Conservation (phyloP, 306 rosid species). For the Pyrus pyrifolia region DNA sequence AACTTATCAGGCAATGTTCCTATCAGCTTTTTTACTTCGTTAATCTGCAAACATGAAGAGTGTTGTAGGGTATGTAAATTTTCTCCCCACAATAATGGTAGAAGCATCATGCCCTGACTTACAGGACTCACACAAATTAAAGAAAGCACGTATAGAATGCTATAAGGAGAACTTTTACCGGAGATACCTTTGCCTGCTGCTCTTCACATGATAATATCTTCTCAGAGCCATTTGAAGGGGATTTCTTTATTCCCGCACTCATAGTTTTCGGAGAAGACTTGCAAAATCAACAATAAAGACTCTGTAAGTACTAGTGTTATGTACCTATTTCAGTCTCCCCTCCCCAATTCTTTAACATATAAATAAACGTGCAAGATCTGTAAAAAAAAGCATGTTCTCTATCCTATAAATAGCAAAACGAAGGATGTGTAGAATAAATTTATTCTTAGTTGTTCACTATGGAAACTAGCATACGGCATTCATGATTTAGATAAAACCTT, state of each 20-base stretch:
- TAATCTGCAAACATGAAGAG: slow-evolving; percentile 41
- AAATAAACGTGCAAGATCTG: slow-evolving; percentile 10
- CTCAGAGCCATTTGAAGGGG: slow-evolving; percentile 45
- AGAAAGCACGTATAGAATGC: neutral
- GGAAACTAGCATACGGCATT: neutral
- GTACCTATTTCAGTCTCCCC: neutral
- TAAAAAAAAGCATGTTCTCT: slow-evolving; percentile 7
- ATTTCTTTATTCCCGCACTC: slow-evolving; percentile 45
- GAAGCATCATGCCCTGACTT: slow-evolving; percentile 2
- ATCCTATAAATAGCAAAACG: neutral
- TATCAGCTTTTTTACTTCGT: slow-evolving; percentile 64
- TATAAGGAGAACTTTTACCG: neutral
- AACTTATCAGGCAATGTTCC: slow-evolving; percentile 59
- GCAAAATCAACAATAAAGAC: slow-evolving; percentile 24
- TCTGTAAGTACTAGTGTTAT: slow-evolving; percentile 11
- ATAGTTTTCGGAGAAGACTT: slow-evolving; percentile 31
- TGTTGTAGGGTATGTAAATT: neutral
- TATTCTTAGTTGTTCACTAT: neutral
- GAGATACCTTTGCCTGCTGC: slow-evolving; percentile 60
- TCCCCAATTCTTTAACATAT: slow-evolving; percentile 14
- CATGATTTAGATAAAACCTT: neutral
- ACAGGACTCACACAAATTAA: slow-evolving; percentile 5
- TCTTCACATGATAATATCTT: slow-evolving; percentile 39
- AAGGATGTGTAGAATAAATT: neutral
- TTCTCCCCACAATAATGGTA: slow-evolving; percentile 7